Evolutionary conservation across 192 early-diverging fungal species (phyloP).

Genomic region (Umbelopsis sp.): DNA sequence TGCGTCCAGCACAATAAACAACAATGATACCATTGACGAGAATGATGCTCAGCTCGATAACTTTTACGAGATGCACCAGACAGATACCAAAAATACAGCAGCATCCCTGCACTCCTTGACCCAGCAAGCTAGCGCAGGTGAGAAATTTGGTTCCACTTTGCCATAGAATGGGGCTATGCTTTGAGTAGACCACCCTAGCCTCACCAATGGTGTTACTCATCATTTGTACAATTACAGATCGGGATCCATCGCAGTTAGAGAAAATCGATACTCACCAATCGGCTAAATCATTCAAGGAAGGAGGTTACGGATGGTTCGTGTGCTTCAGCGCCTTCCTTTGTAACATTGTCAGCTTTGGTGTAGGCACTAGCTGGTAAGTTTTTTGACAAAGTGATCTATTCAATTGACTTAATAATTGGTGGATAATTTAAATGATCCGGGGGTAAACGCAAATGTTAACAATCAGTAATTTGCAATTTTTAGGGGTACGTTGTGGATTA

Average conservation of each 20-base stretch:
- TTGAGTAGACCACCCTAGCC: no score
- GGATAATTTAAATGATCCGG: no score
- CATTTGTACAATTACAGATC: no score
- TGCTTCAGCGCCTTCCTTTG: constrained; percentile 23
- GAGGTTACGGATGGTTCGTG: constrained; percentile 34
- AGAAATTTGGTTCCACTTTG: no score
- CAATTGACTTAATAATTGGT: neutral
- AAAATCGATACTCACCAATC: constrained; percentile 15
- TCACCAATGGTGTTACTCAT: no score
- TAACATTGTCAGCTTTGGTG: constrained; percentile 23
- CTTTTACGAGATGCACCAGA: constrained; percentile 14
- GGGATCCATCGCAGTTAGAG: neutral
- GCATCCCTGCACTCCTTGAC: neutral
- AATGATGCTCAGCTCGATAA: neutral
- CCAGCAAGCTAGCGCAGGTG: no score
- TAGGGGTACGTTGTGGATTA: constrained; percentile 19
- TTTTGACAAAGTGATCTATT: neutral
- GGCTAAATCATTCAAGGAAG: neutral
- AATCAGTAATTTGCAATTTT: neutral
- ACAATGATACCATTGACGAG: neutral
- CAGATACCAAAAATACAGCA: neutral
- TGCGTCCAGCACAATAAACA: neutral
- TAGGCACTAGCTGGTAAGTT: constrained; percentile 32
- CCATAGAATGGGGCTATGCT: no score
- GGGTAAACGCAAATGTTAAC: neutral